Evolutionary conservation across 257 asterid species (phyloP).

Genomic region (Vinca minor): DNA sequence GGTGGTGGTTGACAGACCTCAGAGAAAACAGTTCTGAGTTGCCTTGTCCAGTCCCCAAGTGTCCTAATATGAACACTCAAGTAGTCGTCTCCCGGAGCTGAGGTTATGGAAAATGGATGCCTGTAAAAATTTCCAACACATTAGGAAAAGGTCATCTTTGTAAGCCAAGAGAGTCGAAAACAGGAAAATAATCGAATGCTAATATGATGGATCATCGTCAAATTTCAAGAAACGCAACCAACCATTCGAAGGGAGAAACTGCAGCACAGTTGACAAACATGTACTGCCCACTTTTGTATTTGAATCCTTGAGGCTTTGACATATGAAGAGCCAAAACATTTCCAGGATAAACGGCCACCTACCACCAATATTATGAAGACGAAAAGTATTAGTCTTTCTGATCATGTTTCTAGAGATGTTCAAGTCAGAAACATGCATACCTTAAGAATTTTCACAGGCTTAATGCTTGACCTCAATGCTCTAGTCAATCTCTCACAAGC

Average conservation of each 20-base stretch:
- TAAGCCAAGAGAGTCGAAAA: no score
- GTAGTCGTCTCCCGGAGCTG: conserved; percentile 76
- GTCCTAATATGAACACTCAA: conserved; percentile 78
- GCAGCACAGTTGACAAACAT: conserved; percentile 88
- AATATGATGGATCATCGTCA: no score
- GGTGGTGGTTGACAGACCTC: conserved; percentile 87
- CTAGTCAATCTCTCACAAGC: conserved; percentile 60
- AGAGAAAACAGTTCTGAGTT: conserved; percentile 58
- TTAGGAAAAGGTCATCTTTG: no score
- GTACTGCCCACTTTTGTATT: conserved; percentile 77
- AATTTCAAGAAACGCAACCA: no score
- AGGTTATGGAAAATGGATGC: conserved; percentile 89
- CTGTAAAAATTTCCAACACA: conserved; percentile 36
- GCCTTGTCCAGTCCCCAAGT: conserved; percentile 82
- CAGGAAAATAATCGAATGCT: background rate
- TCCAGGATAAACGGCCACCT: conserved; percentile 87
- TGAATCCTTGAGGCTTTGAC: conserved; percentile 89
- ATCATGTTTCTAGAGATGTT: background rate
- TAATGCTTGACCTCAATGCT: conserved; percentile 68
- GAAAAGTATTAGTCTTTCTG: background rate
- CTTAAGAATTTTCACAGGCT: conserved; percentile 65
- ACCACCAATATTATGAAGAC: no score
- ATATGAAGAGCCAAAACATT: conserved; percentile 74
- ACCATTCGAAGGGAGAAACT: conserved; percentile 93
- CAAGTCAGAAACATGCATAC: conserved; percentile 17